Percentiles rank a stretch among this genome's conserved stretches.
phyloP scores from a whole-genome alignment of 2,329 filamentous ascomycete genomes.

The Ceratocystis ficicola region DNA sequence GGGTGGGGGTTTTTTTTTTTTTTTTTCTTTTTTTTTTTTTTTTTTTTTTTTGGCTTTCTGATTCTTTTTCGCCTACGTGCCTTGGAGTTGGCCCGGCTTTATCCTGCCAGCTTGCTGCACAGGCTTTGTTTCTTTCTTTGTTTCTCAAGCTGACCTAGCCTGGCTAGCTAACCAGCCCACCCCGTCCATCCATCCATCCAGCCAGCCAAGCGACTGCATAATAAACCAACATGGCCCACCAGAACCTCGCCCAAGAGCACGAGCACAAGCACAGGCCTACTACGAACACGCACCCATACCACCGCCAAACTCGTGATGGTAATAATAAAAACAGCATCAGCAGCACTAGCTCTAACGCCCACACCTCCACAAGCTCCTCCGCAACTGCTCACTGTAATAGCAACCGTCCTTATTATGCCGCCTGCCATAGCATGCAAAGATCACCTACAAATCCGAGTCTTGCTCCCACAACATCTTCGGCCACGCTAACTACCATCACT shows the following conservation, averaged over 20 bases:
- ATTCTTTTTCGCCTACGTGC: neutral
- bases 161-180: too few species aligned
- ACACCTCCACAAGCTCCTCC: too few species aligned
- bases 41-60: too few species aligned
- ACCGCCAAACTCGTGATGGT: neutral
- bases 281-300: neutral
- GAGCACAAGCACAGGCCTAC: too few species aligned
- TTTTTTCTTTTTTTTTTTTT: too few species aligned
- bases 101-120: neutral
- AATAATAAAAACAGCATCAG: neutral
- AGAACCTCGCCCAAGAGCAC: neutral
- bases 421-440: slow-evolving; percentile 7
- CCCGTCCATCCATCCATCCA: too few species aligned
- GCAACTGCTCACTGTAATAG: neutral
- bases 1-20: too few species aligned
- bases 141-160: neutral
- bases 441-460: neutral
- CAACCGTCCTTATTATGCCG: neutral
- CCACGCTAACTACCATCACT: neutral
- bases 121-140: slow-evolving; percentile 4
- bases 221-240: neutral
- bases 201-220: neutral
- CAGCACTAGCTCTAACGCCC: too few species aligned
- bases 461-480: neutral
- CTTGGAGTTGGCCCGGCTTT: neutral